Conservation (phyloP, 805 yeast genomes). For the Metschnikowia hibisci region DNA sequence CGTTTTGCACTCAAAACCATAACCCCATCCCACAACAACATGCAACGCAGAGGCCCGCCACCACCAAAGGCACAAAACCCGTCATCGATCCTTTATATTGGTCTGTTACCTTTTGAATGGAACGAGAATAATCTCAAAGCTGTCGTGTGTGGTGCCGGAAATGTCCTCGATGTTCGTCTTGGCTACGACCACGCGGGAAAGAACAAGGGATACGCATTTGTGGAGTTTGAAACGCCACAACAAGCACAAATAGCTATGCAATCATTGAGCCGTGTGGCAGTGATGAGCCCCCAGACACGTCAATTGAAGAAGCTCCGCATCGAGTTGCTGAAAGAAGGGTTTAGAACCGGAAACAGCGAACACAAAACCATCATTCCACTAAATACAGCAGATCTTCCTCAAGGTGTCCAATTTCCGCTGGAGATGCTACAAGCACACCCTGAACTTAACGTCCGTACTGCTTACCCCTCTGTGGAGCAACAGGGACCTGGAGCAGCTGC, state of each 20-base stretch:
- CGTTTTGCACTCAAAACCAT: background rate
- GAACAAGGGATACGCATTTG: conserved; percentile 65
- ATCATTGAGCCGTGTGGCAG: conserved; percentile 41
- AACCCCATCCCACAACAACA: background rate
- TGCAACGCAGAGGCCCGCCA: conserved; percentile 10
- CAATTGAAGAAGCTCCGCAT: conserved; percentile 46
- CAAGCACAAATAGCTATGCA: conserved; percentile 51
- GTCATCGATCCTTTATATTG: conserved; percentile 52
- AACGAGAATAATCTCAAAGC: conserved; percentile 55
- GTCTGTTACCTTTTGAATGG: conserved; percentile 72
- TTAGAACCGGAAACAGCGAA: conserved; percentile 27
- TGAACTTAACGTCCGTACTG: background rate
- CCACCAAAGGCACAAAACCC: conserved; percentile 5
- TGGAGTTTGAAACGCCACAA: conserved; percentile 50
- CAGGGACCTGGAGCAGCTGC: background rate
- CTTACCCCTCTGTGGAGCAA: conserved; percentile 4
- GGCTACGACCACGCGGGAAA: conserved; percentile 56
- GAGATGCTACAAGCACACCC: conserved; percentile 30
- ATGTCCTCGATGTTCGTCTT: conserved; percentile 62
- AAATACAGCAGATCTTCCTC: conserved; percentile 47
- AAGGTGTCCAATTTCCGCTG: conserved; percentile 54
- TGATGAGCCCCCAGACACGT: conserved; percentile 22
- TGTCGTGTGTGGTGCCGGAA: conserved; percentile 69
- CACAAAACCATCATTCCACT: conserved; percentile 43
- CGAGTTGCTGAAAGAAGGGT: conserved; percentile 61